Evolutionary conservation across 148 eudicot species (phyloP).

Genomic region (Diospyros lotus): DNA sequence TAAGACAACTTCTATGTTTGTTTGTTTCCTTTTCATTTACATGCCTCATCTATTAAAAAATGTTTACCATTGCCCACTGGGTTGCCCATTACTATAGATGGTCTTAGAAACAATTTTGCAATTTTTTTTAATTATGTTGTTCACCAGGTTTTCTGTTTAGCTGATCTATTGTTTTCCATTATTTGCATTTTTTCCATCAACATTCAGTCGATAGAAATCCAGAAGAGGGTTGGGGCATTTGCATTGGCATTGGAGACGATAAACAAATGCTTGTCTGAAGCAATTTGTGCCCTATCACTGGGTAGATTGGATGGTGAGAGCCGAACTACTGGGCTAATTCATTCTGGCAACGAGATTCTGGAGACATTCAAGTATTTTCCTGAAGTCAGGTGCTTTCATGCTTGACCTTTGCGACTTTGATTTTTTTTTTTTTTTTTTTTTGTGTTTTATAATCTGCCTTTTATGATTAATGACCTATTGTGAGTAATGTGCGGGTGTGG

Average conservation of each 20-base stretch:
- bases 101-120: background rate
- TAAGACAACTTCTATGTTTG: background rate
- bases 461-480: too few species aligned
- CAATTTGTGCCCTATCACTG: conserved; percentile 81
- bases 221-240: conserved; percentile 91
- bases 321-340: conserved; percentile 73
- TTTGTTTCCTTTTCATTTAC: background rate
- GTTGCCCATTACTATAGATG: background rate
- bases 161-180: conserved; percentile 2
- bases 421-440: background rate
- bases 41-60: background rate
- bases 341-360: conserved; percentile 84
- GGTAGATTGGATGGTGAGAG: conserved; percentile 90
- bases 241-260: conserved; percentile 80
- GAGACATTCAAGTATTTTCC: conserved; percentile 74
- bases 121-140: conserved; percentile 3
- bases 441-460: too few species aligned
- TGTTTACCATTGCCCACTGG: background rate
- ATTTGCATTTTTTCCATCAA: background rate
- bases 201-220: conserved; percentile 80
- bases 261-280: conserved; percentile 92
- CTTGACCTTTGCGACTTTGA: background rate
- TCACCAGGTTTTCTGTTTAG: background rate
- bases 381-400: conserved; percentile 54
- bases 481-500: too few species aligned